These are phyloP conservation scores for Colletotrichum aenigma DNA, from an alignment of 2,329 filamentous ascomycete genomes.

Conservation along the genomic window DNA sequence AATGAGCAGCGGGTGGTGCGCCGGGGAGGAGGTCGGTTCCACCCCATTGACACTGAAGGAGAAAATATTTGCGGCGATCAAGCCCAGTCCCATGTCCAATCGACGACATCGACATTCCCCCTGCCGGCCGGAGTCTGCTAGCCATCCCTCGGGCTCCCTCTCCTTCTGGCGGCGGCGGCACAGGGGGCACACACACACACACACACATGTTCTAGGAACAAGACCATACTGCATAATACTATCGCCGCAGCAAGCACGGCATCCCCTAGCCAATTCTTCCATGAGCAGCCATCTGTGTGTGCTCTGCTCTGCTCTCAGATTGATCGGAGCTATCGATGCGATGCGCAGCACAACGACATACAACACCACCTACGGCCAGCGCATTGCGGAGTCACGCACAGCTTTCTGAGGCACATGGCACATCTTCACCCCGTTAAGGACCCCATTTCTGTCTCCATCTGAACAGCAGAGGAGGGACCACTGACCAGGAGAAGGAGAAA, in stretches of 20 bases:
- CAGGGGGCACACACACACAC: not conserved
- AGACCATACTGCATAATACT: not conserved
- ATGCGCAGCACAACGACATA: not conserved
- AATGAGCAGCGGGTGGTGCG: not conserved
- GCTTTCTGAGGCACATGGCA: not conserved
- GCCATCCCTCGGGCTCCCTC: not conserved
- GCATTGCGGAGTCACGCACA: not conserved
- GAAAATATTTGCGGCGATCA: slow-evolving; percentile 6
- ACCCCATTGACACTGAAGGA: slow-evolving; percentile 3
- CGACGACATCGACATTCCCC: slow-evolving; percentile 17
- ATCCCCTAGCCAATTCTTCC: not conserved
- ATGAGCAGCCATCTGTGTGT: not conserved
- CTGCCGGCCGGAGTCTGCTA: not conserved
- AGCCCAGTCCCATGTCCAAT: not conserved
- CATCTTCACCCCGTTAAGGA: not conserved
- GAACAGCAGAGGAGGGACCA: not conserved
- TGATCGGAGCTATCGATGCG: not conserved
- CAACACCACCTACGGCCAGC: not conserved
- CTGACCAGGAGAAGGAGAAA: not conserved
- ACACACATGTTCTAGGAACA: not conserved
- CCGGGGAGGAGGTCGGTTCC: not conserved
- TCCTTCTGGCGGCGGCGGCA: not conserved
- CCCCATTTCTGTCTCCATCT: not conserved
- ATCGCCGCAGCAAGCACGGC: not conserved
- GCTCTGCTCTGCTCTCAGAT: not conserved